Base-by-base conservation (phyloP, 805 yeast species). In the Danielia reshetovae region DNA sequence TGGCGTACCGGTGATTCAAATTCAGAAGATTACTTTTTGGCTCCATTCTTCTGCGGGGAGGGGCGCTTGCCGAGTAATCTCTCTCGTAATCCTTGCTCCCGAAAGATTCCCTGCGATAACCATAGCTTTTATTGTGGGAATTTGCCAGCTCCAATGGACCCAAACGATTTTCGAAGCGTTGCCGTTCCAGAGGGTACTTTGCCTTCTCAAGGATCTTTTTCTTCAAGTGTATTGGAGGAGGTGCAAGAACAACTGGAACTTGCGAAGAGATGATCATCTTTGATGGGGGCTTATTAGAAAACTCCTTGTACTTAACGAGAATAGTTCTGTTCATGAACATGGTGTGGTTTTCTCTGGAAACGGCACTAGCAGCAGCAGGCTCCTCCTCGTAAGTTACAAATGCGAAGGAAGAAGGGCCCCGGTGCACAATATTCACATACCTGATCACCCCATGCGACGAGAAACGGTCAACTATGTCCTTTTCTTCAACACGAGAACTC, bases 261-360 rank as follows among this genome's bases (percentile, higher is more conserved):
- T 43, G 36, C 1, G 45, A 42, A 8, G 49, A 40, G 24, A 42
- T 38, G 26, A 79, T 54, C 33, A 55, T 52, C 52, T 60, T 52
- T 7, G 43, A 26, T 11, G 33, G 28, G 4, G 39, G 29, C 19
- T 42, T 42, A 16, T 42, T 25, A 7, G 49, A 35, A n/a, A 78
- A 58, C 54, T 84, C 93, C 38, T 85, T 74, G 54, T 81, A 85
- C 57, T 85, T 94, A 30, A 87, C 96, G 56, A 84, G 93, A 68
- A 87, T 82, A 7, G 90, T 81, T 54, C 74, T 80, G 38, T 75
- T 77, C 49, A 76, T 62, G 52, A 87, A 77, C 55, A 80, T 73
- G 2, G 94, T 71, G 59, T 86, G 95, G 53, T 88, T 86, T 52
- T 85, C 93, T 42, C 79, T 70, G 56, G 86, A 94, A 35, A 87